Base-by-base conservation (phyloP, 2,329 filamentous ascomycete genomes). In the Nothomitra cinnamomea region DNA sequence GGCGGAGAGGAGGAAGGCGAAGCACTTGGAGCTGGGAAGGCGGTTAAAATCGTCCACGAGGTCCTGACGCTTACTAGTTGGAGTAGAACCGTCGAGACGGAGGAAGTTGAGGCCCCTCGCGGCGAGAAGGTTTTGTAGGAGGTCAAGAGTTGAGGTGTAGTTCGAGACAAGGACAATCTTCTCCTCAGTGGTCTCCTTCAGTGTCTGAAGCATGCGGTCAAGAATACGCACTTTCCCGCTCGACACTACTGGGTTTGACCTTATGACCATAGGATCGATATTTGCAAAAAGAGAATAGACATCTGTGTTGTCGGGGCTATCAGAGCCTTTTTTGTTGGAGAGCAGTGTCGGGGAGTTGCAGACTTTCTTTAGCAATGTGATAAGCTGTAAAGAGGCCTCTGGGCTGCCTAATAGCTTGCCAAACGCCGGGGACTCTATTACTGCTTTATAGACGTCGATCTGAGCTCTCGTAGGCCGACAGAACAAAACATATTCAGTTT, bases 101-200 rank as follows among this genome's bases (percentile, higher is more conserved):
- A 83, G 70, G 61, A 76, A 83, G 1, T 72, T 70, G 55, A 84
- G 74, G 1, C 73, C 75, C 15, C 82, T 69, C 1, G 78, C 76
- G 1, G 71, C 69, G 2, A 86, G 70, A 1, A 85, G 72, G 2
- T 72, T 74, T 43, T 75, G 76, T 2, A 87, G 74, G 57, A 86
- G 72, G 59, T 83, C 79, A 8, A 87, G 72, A 0, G 83, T 87
- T 8, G 79, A 78, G 0, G 83, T 87, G 62, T 85, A 86, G 61
- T 86, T 85, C 19, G 82, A 85, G n/a, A 87, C 81, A 7, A 87
- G 71, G 8, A 87, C 80, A 22, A 87, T 76, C 60, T 86, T 87
- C 60, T 87, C 83, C 1, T 73, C 67, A 0, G 82, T 84, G 0
- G 71, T 77, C 1, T 70, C 74, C 50, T 73, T 74, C 22, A 87